These are phyloP conservation scores for Xylaria sp. DNA, from an alignment of 2,329 filamentous ascomycete species.

Conservation along the genomic window DNA sequence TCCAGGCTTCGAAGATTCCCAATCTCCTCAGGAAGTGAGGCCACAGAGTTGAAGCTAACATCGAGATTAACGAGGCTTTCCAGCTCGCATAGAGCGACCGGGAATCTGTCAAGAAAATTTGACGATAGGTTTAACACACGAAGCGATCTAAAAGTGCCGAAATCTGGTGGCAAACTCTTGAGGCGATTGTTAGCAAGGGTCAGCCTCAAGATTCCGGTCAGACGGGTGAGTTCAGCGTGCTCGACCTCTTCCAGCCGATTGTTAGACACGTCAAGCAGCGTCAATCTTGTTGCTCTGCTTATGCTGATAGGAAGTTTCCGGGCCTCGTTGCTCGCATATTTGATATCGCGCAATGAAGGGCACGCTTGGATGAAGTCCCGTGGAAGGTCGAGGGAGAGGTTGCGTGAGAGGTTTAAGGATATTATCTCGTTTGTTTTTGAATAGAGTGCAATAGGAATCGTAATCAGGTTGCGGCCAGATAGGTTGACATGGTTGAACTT, in stretches of 20 bases:
- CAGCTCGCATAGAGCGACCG: constrained; percentile 84
- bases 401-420: constrained; percentile 91
- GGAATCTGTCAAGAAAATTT: constrained; percentile 88
- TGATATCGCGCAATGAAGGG: constrained; percentile 91
- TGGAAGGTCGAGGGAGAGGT: constrained; percentile 90
- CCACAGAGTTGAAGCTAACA: constrained; percentile 95
- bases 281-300: constrained; percentile 81
- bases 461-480: constrained; percentile 87
- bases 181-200: constrained; percentile 95
- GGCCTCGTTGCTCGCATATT: constrained; percentile 94
- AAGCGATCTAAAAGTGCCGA: constrained; percentile 81
- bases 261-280: constrained; percentile 93
- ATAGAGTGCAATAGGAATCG: constrained; percentile 94
- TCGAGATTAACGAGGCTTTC: constrained; percentile 90
- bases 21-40: constrained; percentile 78
- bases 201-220: constrained; percentile 84
- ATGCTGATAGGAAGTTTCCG: constrained; percentile 86
- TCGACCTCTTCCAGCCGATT: constrained; percentile 90
- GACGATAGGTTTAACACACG: constrained; percentile 92
- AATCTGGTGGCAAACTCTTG: constrained; percentile 80
- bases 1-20: constrained; percentile 83
- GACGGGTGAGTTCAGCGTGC: constrained; percentile 80
- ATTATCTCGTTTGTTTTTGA: constrained; percentile 93
- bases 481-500: constrained; percentile 97
- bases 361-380: constrained; percentile 97